A percentile compares a stretch with the other conserved stretches of the same genome.
Evolutionary conservation across 345 rosid genomes (phyloP).

Genomic region (Bruguiera sexangula): DNA sequence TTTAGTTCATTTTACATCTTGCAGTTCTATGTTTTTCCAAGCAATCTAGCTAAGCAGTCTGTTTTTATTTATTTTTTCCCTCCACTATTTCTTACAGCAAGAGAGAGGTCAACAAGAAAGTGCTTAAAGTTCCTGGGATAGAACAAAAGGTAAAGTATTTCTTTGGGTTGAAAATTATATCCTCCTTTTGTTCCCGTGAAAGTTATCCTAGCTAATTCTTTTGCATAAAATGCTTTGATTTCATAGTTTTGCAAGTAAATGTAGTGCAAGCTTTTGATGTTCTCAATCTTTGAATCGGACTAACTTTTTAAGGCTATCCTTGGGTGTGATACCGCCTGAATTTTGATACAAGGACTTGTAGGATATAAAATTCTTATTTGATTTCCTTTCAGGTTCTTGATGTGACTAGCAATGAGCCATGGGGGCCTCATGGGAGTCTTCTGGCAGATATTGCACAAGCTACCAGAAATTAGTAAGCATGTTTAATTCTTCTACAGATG

Average conservation of each 20-base stretch:
- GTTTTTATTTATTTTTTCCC: neutral
- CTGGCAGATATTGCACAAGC: constrained; percentile 87
- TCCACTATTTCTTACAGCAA: constrained; percentile 45
- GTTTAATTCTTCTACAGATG: constrained; percentile 12
- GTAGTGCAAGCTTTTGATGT: too few relatives aligned
- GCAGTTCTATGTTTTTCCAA: neutral
- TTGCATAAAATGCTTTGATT: too few relatives aligned
- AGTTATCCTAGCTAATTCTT: neutral
- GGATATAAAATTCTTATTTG: neutral
- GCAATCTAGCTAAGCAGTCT: neutral
- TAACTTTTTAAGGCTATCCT: neutral
- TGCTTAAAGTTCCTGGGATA: constrained; percentile 91
- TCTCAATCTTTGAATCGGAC: neutral
- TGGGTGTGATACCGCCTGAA: neutral
- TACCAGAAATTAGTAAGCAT: constrained; percentile 72
- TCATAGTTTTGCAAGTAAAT: too few relatives aligned
- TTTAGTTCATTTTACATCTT: neutral
- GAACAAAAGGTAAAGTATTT: constrained; percentile 70
- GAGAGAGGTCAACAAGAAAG: constrained; percentile 94
- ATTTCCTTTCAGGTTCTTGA: constrained; percentile 72
- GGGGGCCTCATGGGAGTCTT: constrained; percentile 97
- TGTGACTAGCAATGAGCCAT: constrained; percentile 92
- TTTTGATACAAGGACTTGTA: too few relatives aligned
- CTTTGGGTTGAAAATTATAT: too few relatives aligned
- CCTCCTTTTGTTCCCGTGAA: neutral